Evolutionary conservation across 2,329 filamentous ascomycete species (phyloP).

Genomic region (Orbilia ellipsospora): DNA sequence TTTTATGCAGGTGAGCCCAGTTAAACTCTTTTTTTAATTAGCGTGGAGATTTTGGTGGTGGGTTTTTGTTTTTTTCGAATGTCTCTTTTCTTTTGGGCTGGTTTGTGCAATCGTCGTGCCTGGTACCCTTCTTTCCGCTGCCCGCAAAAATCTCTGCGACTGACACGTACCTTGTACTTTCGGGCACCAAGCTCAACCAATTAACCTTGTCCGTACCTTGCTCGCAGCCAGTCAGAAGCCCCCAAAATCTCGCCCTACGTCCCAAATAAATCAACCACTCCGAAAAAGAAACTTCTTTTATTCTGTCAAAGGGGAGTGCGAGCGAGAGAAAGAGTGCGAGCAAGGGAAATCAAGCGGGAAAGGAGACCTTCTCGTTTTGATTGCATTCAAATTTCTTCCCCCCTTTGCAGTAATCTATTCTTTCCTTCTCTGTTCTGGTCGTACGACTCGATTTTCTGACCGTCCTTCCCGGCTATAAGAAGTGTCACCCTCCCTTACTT

Average conservation of each 20-base stretch:
- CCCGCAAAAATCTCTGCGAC: conserved; percentile 51
- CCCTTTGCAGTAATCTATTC: conserved; percentile 16
- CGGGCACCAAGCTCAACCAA: no score
- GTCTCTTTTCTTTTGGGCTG: background rate
- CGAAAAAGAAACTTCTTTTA: conserved; percentile 30
- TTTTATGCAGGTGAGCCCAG: conserved; percentile 48
- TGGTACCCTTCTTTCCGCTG: conserved; percentile 40
- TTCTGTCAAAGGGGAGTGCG: conserved; percentile 3
- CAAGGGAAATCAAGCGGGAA: conserved; percentile 40
- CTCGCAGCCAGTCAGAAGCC: conserved; percentile 30
- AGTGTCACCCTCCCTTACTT: conserved; percentile 53
- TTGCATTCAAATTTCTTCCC: conserved; percentile 39
- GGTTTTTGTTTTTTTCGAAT: conserved; percentile 5
- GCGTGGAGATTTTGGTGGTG: background rate
- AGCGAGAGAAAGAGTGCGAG: no score
- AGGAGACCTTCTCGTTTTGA: conserved; percentile 56
- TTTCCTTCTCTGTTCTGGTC: conserved; percentile 20
- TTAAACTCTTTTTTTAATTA: conserved; percentile 21
- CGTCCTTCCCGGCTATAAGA: conserved; percentile 51
- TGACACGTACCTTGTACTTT: conserved; percentile 50
- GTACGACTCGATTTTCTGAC: conserved; percentile 46
- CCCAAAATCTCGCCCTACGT: conserved; percentile 51
- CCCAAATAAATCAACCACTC: conserved; percentile 43
- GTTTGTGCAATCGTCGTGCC: conserved; percentile 13
- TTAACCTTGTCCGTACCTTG: conserved; percentile 14